Evolutionary conservation across 169 alveolate genomes (phyloP), one percentile per base, ranked within the genome.

Genomic region (Cryptosporidium ryanae): DNA sequence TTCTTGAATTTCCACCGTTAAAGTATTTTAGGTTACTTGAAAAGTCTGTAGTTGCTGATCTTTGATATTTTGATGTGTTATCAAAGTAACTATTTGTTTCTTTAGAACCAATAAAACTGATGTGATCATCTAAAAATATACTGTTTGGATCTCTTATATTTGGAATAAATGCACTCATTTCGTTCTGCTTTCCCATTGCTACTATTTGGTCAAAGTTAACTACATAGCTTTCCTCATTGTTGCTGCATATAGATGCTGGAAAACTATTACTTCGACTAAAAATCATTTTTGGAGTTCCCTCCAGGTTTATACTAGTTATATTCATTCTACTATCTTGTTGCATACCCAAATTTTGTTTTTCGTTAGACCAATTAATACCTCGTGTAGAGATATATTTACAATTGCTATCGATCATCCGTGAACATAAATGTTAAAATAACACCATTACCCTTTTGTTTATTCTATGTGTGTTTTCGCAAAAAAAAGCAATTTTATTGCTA

Each of bases 221-320:
- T 25, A 76, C 57, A 32, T 76, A 76, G 23, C 87, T 76, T 48
- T 76, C 87, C 27, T 76, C 87, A 48, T 76, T 76, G 31, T 59
- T 61, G 8, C 65, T 59, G 31, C 43, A 31, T 17, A 55, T n/a
- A 32, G 76, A 55, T 23, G 59, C 59, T 2, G 87, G 87, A 59
- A 76, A 76, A 61, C 87, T 76, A 61, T 76, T 76, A 15, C 87
- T 76, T 21, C 87, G n/a, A 59, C 59, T 76, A 27, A 59, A 76
- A 15, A 76, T 13, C 10, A 63, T 55, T n/a, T 76, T 67, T 27
- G 84, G 43, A 8, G 59, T 27, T 8, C 34, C 15, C 5, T 23
- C 32, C 6, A 52, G 13, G 15, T 21, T 2, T 8, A 54, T 54
- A 38, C 8, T 38, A 10, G 3, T 38, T 1, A 38, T 38, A 6